Evolutionary conservation across 202 grass and related monocot species (phyloP), one percentile per base, ranked within the genome.

Genomic region (Setaria italica): DNA sequence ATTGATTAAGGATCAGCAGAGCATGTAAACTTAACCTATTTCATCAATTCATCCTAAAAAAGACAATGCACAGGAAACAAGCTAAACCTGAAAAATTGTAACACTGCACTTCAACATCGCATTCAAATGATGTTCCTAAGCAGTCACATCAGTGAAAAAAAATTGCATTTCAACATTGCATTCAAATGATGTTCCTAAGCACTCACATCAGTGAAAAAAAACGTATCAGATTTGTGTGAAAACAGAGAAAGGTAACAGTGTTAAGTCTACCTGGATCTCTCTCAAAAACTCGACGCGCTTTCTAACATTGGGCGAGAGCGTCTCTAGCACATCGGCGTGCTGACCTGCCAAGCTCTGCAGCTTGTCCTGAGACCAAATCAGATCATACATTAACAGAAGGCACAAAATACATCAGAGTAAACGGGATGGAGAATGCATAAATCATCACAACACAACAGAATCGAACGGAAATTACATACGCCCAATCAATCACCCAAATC

Each of bases 341-440:
- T 90, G 85, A 50, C 92, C 97, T 16, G 97, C 94, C 79, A 99
- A 81, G 53, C 94, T 92, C 91, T 99, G 92, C 62, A 99, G 84
- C 86, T 96, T 99, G 59, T 92, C 90, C 96, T 99, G 90, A 72
- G 77, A 80, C 15, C 71, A 56, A 63, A 88, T 53, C 71, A 84
- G 63, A 87, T 72, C 37, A 45, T 1, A 48, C 60, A 82, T 54
- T 53, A 55, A 70, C 37, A 73, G 19, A 32, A 33, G 8, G 14
- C 39, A 32, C n/a, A 77, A 29, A 42, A 60, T 25, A 77, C 6
- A 60, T 60, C 74, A 8, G 11, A 58, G 34, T 17, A 57, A 4
- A 56, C 1, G 37, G 15, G 30, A 89, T 5, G 16, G 12, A 33
- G 47, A 63, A 55, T 37, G 7, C 30, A 57, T 1, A 17, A 55